A percentile compares a stretch with the other conserved stretches of the same genome.
Evolutionary conservation across 2,329 filamentous ascomycete genomes (phyloP).

Genomic region (Beauveria asiatica): DNA sequence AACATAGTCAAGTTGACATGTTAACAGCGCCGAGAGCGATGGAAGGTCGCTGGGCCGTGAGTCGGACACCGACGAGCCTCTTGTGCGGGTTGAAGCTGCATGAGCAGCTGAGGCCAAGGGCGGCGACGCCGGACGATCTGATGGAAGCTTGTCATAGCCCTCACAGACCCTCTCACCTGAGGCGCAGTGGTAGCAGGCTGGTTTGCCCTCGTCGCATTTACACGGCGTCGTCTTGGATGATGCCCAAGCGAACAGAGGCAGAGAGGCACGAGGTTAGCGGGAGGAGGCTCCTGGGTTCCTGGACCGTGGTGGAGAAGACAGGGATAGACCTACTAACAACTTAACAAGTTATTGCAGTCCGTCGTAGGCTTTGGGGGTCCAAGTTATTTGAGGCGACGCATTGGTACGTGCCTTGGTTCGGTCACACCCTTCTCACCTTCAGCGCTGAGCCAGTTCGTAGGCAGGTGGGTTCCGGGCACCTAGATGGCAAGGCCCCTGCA

Average conservation of each 20-base stretch:
- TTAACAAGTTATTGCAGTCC: too few species aligned
- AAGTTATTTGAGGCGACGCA: neutral
- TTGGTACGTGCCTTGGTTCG: neutral
- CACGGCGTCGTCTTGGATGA: constrained; percentile 16
- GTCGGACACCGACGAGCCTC: neutral
- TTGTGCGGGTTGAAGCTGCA: neutral
- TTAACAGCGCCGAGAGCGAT: neutral
- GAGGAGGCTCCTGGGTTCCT: neutral
- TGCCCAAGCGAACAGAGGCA: neutral
- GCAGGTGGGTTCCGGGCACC: too few species aligned
- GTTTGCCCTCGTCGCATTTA: constrained; percentile 21
- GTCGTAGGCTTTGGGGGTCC: constrained; percentile 14
- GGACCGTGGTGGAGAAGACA: neutral
- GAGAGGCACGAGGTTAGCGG: neutral
- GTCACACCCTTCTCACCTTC: neutral
- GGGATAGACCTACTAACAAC: constrained; percentile 13
- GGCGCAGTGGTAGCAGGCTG: constrained; percentile 18
- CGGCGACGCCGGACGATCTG: neutral
- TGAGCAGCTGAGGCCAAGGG: neutral
- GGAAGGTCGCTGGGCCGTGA: constrained; percentile 11
- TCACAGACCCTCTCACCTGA: constrained; percentile 15
- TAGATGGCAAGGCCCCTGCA: neutral
- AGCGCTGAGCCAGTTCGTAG: neutral
- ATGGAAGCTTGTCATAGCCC: constrained; percentile 21
- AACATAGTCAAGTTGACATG: constrained; percentile 3